Conservation (phyloP, 2,329 filamentous ascomycete genomes). For the Trichoderma sp. region DNA sequence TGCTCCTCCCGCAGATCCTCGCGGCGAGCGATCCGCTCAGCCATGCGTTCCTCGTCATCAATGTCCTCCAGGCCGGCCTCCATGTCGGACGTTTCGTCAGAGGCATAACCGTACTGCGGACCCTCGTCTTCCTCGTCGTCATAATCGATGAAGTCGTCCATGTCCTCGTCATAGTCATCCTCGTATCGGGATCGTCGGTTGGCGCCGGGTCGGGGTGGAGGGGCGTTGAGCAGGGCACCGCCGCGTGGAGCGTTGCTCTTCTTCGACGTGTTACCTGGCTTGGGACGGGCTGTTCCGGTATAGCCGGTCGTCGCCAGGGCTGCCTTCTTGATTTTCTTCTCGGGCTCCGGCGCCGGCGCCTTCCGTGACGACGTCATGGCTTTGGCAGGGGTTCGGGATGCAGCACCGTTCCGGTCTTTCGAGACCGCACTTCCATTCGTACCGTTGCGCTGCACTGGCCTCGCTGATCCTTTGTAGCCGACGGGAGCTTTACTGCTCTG, state of each 20-base stretch:
- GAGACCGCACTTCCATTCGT: conserved; percentile 28
- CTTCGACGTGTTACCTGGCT: conserved; percentile 43
- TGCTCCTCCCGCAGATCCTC: conserved; percentile 69
- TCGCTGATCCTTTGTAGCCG: conserved; percentile 41
- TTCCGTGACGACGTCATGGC: conserved; percentile 30
- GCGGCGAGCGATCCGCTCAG: conserved; percentile 62
- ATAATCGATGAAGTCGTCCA: conserved; percentile 65
- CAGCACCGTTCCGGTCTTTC: conserved; percentile 21
- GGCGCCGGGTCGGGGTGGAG: conserved; percentile 35
- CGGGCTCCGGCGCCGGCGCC: conserved; percentile 41
- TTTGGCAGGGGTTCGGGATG: conserved; percentile 22
- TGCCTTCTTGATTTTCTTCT: conserved; percentile 65
- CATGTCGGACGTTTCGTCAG: conserved; percentile 74
- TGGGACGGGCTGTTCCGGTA: conserved; percentile 65
- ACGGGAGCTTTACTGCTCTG: conserved; percentile 33
- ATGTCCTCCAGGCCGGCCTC: conserved; percentile 75
- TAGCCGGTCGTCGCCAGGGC: conserved; percentile 66
- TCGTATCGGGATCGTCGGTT: conserved; percentile 48
- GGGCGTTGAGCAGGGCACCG: conserved; percentile 46
- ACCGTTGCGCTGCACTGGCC: conserved; percentile 36
- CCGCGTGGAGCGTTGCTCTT: conserved; percentile 44
- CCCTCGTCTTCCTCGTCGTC: conserved; percentile 58
- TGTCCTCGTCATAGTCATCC: conserved; percentile 64
- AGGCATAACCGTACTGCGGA: conserved; percentile 58
- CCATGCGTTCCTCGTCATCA: conserved; percentile 68